A percentile compares a stretch with the other conserved stretches of the same genome.
These are phyloP conservation scores for Leucaena leucocephala DNA, from an alignment of 306 rosid species.

Conservation along the genomic window DNA sequence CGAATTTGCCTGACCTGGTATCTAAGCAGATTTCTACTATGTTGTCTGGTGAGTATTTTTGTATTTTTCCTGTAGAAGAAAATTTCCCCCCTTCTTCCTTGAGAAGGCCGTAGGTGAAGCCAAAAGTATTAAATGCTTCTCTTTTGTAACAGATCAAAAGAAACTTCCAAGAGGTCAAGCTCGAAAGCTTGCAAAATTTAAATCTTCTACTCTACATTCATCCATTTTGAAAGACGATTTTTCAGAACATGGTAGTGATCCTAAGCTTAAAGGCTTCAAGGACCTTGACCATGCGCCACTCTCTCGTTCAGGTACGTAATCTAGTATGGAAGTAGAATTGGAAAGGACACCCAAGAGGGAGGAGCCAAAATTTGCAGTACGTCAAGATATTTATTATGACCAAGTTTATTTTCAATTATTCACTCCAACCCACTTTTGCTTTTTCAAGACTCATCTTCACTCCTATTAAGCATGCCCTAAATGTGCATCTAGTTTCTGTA, in stretches of 20 bases:
- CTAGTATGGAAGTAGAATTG: neutral
- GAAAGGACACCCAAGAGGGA: neutral
- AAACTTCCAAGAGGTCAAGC: neutral
- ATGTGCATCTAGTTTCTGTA: slow-evolving; percentile 1
- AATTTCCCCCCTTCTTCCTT: slow-evolving; percentile 8
- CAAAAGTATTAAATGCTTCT: neutral
- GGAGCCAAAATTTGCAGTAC: neutral
- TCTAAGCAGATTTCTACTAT: slow-evolving; percentile 41
- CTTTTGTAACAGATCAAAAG: neutral
- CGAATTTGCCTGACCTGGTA: slow-evolving; percentile 32
- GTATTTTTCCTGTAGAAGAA: slow-evolving; percentile 36
- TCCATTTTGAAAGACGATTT: neutral
- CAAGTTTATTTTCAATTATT: slow-evolving; percentile 31
- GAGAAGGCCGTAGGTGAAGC: neutral
- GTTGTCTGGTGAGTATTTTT: slow-evolving; percentile 60
- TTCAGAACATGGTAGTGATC: neutral
- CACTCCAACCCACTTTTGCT: slow-evolving; percentile 8
- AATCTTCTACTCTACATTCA: neutral
- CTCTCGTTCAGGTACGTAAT: slow-evolving; percentile 42
- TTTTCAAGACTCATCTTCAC: neutral
- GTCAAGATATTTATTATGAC: neutral
- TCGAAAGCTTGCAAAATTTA: neutral
- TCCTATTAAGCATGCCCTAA: neutral
- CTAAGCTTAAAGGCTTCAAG: neutral
- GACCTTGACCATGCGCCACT: neutral